phyloP scores from a whole-genome alignment of 2,329 filamentous ascomycete species.

The Exophiala alcalophila region DNA sequence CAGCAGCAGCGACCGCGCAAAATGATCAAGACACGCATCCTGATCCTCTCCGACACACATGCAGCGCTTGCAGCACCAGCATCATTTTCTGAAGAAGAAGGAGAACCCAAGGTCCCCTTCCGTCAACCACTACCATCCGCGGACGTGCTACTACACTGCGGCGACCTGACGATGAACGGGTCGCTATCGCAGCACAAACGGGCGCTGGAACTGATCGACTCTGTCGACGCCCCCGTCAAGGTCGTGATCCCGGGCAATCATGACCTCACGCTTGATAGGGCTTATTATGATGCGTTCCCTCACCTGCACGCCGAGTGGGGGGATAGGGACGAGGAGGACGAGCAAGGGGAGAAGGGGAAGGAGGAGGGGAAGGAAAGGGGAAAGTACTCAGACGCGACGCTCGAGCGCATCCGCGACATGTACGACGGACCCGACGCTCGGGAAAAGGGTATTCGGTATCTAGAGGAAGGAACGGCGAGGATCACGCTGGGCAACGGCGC shows the following conservation, averaged over 20 bases:
- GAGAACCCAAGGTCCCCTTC: conserved; percentile 15
- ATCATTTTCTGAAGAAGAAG: too few relatives aligned
- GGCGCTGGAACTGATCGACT: conserved; percentile 48
- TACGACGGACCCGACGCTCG: conserved; percentile 48
- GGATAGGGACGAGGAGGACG: too few relatives aligned
- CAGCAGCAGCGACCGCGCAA: background rate
- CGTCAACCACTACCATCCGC: conserved; percentile 48
- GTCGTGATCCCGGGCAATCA: conserved; percentile 64
- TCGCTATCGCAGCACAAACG: conserved; percentile 46
- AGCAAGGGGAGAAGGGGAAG: too few relatives aligned
- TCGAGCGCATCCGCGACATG: conserved; percentile 41
- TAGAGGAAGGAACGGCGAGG: conserved; percentile 53
- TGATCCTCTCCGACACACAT: conserved; percentile 30
- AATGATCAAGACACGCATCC: conserved; percentile 24
- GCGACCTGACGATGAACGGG: conserved; percentile 57
- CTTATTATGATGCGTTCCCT: conserved; percentile 43
- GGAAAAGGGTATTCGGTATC: conserved; percentile 49
- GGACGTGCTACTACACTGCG: conserved; percentile 57
- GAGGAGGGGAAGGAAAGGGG: too few relatives aligned
- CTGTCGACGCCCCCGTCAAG: conserved; percentile 55
- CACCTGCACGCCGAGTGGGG: conserved; percentile 31
- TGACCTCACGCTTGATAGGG: conserved; percentile 56
- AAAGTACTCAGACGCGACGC: conserved; percentile 30
- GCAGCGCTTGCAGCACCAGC: conserved; percentile 8
- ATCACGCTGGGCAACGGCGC: conserved; percentile 52